Conservation (phyloP, 306 rosid genomes). For the Amphicarpaea edgeworthii region DNA sequence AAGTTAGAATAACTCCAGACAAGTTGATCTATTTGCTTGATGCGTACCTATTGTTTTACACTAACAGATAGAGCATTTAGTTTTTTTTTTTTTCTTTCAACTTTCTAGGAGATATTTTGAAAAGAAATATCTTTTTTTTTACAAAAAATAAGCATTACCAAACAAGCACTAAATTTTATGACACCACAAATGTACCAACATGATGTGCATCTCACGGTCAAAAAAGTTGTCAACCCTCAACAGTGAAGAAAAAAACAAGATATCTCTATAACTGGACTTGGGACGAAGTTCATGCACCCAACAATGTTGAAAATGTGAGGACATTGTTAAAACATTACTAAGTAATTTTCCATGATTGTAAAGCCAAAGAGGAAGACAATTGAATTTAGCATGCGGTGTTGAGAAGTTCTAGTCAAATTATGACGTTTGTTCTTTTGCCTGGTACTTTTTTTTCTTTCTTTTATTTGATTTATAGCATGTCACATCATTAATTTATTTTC, state of each 20-base stretch:
- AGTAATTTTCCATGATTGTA: conserved; percentile 20
- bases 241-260: not conserved
- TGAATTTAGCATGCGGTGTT: conserved; percentile 2
- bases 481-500: not conserved
- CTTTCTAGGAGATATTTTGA: not conserved
- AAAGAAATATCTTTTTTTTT: not conserved
- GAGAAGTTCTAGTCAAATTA: not conserved
- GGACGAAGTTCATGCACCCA: not conserved
- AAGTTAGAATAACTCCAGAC: too few relatives aligned
- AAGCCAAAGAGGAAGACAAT: conserved; percentile 24
- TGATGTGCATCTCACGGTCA: not conserved
- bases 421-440: not conserved
- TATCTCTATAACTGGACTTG: not conserved
- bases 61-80: not conserved
- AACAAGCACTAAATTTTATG: not conserved
- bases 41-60: too few relatives aligned
- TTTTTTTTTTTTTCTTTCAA: not conserved
- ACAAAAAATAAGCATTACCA: not conserved
- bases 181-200: not conserved
- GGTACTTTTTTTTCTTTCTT: not conserved
- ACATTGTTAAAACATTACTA: too few relatives aligned
- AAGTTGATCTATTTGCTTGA: too few relatives aligned
- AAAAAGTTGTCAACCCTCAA: not conserved
- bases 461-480: not conserved
- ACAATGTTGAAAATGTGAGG: not conserved